Evolutionary conservation across 192 early-diverging fungal species (phyloP).

Genomic region (Pilaira anomala): DNA sequence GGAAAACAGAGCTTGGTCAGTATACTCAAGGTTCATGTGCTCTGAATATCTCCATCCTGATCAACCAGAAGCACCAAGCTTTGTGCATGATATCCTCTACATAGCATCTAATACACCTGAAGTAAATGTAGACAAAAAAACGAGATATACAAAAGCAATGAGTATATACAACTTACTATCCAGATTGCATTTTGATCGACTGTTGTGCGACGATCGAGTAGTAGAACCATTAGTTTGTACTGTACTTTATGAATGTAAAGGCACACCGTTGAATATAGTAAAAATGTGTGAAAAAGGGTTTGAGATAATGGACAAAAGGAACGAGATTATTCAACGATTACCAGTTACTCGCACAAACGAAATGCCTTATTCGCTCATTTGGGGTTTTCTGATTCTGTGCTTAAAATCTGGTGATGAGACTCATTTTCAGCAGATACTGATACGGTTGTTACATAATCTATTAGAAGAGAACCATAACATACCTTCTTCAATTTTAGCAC

Average conservation of each 20-base stretch:
- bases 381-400: slow-evolving; percentile 16
- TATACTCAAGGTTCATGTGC: slow-evolving; percentile 23
- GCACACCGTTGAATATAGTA: not conserved
- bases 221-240: slow-evolving; percentile 21
- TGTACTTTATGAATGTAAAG: slow-evolving; percentile 15
- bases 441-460: not conserved
- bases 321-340: slow-evolving; percentile 6
- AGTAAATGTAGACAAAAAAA: not conserved
- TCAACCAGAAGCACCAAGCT: slow-evolving; percentile 16
- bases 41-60: slow-evolving; percentile 13
- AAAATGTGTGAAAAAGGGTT: slow-evolving; percentile 14
- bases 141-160: slow-evolving; percentile 20
- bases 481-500: slow-evolving; percentile 20
- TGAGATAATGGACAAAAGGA: slow-evolving; percentile 7
- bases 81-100: slow-evolving; percentile 21
- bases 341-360: not conserved
- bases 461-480: not conserved
- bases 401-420: slow-evolving; percentile 15
- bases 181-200: not conserved
- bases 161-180: slow-evolving; percentile 11
- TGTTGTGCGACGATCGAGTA: slow-evolving; percentile 23
- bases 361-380: slow-evolving; percentile 7
- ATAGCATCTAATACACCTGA: slow-evolving; percentile 18
- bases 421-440: slow-evolving; percentile 7
- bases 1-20: slow-evolving; percentile 20